Evolutionary conservation across 2,329 filamentous ascomycete species (phyloP), one percentile per base, ranked within the genome.

Genomic region (Malbranchea cinnamomea): DNA sequence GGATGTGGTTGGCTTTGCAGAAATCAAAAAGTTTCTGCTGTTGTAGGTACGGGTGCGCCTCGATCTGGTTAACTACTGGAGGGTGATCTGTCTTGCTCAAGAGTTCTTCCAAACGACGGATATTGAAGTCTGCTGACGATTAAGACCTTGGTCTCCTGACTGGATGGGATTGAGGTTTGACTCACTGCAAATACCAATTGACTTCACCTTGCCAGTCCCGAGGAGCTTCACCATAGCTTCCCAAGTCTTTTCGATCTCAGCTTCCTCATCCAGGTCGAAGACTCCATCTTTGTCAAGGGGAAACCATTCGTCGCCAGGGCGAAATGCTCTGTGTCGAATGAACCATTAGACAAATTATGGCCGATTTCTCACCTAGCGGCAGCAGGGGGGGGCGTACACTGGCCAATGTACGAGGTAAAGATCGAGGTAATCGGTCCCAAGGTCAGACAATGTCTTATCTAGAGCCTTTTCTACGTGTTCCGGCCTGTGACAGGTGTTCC

Each of bases 401-500:
- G 50, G 51, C 50, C 50, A 53, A 55, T 81, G 74, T 56, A 79
- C 76, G 25, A 80, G 63, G 50, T 77, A 78, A 28, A 80, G 57
- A 49, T 80, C 76, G 36, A 81, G 62, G 43, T 80, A 79, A 42
- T 74, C 68, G 11, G 63, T 62, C 25, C 68, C 68, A 11, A 80
- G 60, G 41, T 65, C 67, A 49, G 68, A 62, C 34, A 79, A 59
- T 7, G 70, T 74, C 31, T 58, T 56, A 35, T 68, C 62, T 33
- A 80, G 60, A 14, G 66, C 75, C 47, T 75, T 68, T 22, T 63
- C 56, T 16, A 76, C 75, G 37, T 69, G 65, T 57, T 78, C 72
- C 1, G 40, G 38, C 4, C 43, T 41, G 59, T 84, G 78, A 68
- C 74, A 78, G 29, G 75, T 67, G 65, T 85, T 84, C 63, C 81